phyloP scores from a whole-genome alignment of 495 filamentous ascomycete species.

The Podospora pseudoanserina region DNA sequence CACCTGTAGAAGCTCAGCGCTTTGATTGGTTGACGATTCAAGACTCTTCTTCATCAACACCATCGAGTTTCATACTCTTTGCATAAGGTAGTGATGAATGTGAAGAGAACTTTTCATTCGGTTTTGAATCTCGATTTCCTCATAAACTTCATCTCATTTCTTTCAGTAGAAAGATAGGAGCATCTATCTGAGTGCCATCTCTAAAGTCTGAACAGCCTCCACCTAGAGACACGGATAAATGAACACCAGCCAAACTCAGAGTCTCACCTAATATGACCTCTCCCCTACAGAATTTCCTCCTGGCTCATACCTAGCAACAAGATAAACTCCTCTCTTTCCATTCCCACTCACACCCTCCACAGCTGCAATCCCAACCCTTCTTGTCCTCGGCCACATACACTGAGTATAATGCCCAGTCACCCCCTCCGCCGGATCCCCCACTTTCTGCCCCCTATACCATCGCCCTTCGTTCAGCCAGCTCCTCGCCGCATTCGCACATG shows the following conservation, averaged over 20 bases:
- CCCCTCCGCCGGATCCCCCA: background rate
- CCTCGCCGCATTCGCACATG: background rate
- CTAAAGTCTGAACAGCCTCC: too few relatives aligned
- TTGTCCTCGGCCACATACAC: background rate
- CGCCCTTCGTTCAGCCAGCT: background rate
- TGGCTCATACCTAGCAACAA: background rate
- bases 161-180: too few relatives aligned
- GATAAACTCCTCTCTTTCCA: background rate
- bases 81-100: too few relatives aligned
- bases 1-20: background rate
- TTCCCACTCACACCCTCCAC: background rate
- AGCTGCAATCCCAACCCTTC: background rate
- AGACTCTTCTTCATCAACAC: background rate
- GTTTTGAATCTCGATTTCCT: too few relatives aligned
- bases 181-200: too few relatives aligned
- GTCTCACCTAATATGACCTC: background rate
- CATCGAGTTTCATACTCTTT: too few relatives aligned
- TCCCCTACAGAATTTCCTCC: background rate
- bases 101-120: background rate
- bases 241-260: background rate
- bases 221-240: too few relatives aligned
- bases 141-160: too few relatives aligned
- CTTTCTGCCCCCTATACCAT: background rate
- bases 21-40: background rate
- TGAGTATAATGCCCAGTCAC: constrained; percentile 1